phyloP scores from a whole-genome alignment of 2,329 filamentous ascomycete genomes.

The Trichoderma asperellum region DNA sequence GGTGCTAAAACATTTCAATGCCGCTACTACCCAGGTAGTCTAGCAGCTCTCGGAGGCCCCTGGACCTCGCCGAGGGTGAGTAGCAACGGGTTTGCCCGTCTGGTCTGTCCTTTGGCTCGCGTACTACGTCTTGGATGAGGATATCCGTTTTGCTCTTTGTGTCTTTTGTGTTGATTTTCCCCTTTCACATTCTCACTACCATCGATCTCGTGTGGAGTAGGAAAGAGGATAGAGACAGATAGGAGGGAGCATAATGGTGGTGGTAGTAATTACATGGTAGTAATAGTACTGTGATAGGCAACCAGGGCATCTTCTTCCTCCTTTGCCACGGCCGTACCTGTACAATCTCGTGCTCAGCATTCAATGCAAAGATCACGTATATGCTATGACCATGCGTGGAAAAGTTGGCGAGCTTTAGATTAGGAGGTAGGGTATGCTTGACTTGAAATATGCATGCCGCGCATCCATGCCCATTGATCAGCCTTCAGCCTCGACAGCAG shows the following conservation, averaged over 20 bases:
- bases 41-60: background rate
- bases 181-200: background rate
- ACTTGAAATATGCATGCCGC: conserved; percentile 8
- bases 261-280: background rate
- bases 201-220: background rate
- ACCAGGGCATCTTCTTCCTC: background rate
- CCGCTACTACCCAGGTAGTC: background rate
- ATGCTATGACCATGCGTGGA: background rate
- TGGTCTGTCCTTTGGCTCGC: background rate
- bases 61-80: background rate
- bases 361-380: background rate
- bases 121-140: background rate
- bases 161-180: background rate
- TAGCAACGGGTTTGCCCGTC: background rate
- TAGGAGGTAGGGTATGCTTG: background rate
- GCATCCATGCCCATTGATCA: background rate
- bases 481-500: background rate
- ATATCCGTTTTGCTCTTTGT: background rate
- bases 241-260: background rate
- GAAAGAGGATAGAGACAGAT: background rate
- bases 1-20: background rate
- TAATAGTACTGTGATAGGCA: background rate
- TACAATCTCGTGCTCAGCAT: background rate
- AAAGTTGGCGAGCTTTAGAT: conserved; percentile 9
- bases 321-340: background rate